Evolutionary conservation across 768 basidiomycete species (phyloP).

Genomic region (Mycena alexandri): DNA sequence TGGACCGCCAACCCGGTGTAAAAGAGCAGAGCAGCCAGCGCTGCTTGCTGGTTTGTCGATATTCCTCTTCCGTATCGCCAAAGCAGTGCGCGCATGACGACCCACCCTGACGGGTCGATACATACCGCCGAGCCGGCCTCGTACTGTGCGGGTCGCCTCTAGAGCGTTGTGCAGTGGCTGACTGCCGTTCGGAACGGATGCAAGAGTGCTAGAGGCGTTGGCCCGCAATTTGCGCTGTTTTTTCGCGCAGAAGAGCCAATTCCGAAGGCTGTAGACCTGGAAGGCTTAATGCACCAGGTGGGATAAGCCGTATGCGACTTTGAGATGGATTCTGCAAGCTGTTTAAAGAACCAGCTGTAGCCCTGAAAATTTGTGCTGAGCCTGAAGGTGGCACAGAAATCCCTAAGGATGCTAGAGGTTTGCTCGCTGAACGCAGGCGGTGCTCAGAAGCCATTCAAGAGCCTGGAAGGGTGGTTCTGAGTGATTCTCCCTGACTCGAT

Average conservation of each 20-base stretch:
- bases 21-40: conserved; percentile 21
- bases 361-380: no score
- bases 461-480: no score
- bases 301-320: not conserved
- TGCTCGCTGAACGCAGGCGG: no score
- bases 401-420: no score
- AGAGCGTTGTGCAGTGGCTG: conserved; percentile 14
- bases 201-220: not conserved
- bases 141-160: conserved; percentile 15
- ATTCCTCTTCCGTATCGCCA: conserved; percentile 18
- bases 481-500: no score
- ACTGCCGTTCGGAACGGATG: conserved; percentile 8
- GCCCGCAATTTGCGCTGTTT: conserved; percentile 11
- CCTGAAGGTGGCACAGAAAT: no score
- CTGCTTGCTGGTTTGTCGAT: not conserved
- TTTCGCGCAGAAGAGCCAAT: conserved; percentile 16
- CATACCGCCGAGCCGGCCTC: conserved; percentile 23
- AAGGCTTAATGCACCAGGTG: conserved; percentile 16
- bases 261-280: conserved; percentile 12
- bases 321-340: no score
- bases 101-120: conserved; percentile 12
- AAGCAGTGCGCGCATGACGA: conserved; percentile 19
- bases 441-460: no score
- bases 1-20: conserved; percentile 12
- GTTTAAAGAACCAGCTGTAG: no score